Percentiles rank a stretch among this genome's conserved stretches.
Conservation (phyloP, 2,329 filamentous ascomycete species). For the Magnaporthiopsis incrustans region DNA sequence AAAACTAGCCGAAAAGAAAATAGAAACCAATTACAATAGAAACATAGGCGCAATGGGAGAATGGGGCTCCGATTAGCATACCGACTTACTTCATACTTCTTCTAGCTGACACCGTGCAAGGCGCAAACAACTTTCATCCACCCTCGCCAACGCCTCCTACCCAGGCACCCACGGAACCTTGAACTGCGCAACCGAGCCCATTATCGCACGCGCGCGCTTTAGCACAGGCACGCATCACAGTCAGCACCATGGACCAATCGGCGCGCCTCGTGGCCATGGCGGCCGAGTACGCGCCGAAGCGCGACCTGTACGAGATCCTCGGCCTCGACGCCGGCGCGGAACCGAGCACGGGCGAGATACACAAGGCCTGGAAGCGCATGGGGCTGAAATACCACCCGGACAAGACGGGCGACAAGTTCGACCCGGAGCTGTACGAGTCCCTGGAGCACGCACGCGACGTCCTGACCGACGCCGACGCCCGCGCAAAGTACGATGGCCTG, state of each 20-base stretch:
- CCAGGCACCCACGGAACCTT: no score
- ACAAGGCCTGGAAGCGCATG: slow-evolving; percentile 75
- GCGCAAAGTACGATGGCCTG: slow-evolving; percentile 70
- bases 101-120: no score
- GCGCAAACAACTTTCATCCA: no score
- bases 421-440: slow-evolving; percentile 75
- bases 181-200: no score
- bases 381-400: slow-evolving; percentile 85
- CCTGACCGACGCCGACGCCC: slow-evolving; percentile 61
- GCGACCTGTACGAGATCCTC: slow-evolving; percentile 74
- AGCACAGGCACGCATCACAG: background rate
- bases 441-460: slow-evolving; percentile 84
- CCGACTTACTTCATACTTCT: no score
- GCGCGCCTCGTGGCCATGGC: slow-evolving; percentile 43
- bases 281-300: slow-evolving; percentile 51
- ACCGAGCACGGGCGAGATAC: slow-evolving; percentile 63
- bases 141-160: no score
- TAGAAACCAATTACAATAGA: no score
- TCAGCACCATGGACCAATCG: slow-evolving; percentile 10
- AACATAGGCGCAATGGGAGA: no score
- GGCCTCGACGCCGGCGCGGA: slow-evolving; percentile 47
- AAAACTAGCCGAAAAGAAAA: no score
- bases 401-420: slow-evolving; percentile 69
- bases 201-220: no score
- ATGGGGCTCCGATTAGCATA: no score